Conservation (phyloP, 2,329 filamentous ascomycete genomes). For the Colletotrichum viniferum region DNA sequence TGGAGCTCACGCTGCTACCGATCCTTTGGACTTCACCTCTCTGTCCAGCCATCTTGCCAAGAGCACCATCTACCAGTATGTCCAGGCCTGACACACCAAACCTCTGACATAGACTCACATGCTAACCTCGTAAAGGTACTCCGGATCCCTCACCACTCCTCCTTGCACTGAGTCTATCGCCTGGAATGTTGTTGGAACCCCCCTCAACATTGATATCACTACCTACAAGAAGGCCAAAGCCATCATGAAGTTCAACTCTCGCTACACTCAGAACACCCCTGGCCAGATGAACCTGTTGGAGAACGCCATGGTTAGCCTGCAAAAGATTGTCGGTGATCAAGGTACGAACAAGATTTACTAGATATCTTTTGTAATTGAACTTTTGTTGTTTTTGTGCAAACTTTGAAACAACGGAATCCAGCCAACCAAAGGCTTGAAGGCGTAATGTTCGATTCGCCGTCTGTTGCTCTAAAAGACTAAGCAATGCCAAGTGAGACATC, state of each 20-base stretch:
- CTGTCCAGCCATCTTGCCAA: slow-evolving; percentile 41
- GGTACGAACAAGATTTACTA: slow-evolving; percentile 10
- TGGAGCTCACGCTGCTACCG: slow-evolving; percentile 40
- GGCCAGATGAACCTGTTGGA: slow-evolving; percentile 48
- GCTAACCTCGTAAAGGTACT: slow-evolving; percentile 43
- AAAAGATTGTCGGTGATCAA: not conserved
- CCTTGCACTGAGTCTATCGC: slow-evolving; percentile 62
- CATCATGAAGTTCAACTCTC: slow-evolving; percentile 60
- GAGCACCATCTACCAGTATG: slow-evolving; percentile 44
- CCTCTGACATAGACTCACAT: too few species aligned
- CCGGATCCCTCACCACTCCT: slow-evolving; percentile 68
- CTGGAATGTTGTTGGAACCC: slow-evolving; percentile 55
- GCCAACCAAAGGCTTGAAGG: too few species aligned
- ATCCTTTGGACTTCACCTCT: slow-evolving; percentile 45
- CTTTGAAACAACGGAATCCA: not conserved
- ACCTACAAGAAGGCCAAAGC: slow-evolving; percentile 58
- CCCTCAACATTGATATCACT: slow-evolving; percentile 49
- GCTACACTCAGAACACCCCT: slow-evolving; percentile 56
- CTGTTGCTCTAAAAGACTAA: not conserved
- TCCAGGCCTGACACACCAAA: not conserved
- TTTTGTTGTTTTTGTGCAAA: not conserved
- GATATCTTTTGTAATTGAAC: not conserved
- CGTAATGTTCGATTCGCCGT: not conserved
- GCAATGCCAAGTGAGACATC: not conserved
- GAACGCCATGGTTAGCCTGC: slow-evolving; percentile 11